Evolutionary conservation across 495 filamentous ascomycete species (phyloP), one percentile per base, ranked within the genome.

Genomic region (Talaromyces ruber): DNA sequence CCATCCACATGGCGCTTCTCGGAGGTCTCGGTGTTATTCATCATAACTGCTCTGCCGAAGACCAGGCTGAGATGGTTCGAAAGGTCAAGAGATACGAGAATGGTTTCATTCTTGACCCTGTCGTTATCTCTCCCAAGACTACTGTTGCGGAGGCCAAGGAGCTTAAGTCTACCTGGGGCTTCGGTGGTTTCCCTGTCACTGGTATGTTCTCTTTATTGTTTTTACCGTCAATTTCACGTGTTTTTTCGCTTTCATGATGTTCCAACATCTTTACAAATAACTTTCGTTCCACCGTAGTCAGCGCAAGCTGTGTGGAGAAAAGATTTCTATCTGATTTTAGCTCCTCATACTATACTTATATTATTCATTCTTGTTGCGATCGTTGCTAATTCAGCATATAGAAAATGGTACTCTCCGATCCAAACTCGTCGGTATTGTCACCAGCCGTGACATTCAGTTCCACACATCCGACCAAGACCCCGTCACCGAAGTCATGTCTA

Each of bases 41-140:
- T 78, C 95, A 99, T 84, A 99, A 99, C 81, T 99, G 94, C 81
- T 92, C 92, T 34, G 80, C 90, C 16, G 89, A 97, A 52, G 89
- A 89, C 63, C 94, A 99, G 79, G 94, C 95, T 50, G 93, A 97
- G 79, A 98, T 99, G 95, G 92, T 99, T 61, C 82, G 89, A 66
- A 99, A 99, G 80, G 94, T 99, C 45, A 99, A 99, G 88, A 83
- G 93, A 72, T 99, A 91, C 73, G 94, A 99, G 79, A 99, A 99
- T 75, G 94, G 94, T 61, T 99, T 99, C 81, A 99, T 99, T 70
- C 76, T 92, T 45, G 94, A 99, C 70, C 94, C 94, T 25, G 89
- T 99, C 63, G 93, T 97, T 62, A 88, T 99, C 67, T 86, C 85
- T 68, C 89, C 91, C 34, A 84, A 80, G 58, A 92, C 92, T 52